Percentiles rank a stretch among this genome's conserved stretches.
phyloP scores from a whole-genome alignment of 768 basidiomycete species.

The Phlebiopsis gigantea region DNA sequence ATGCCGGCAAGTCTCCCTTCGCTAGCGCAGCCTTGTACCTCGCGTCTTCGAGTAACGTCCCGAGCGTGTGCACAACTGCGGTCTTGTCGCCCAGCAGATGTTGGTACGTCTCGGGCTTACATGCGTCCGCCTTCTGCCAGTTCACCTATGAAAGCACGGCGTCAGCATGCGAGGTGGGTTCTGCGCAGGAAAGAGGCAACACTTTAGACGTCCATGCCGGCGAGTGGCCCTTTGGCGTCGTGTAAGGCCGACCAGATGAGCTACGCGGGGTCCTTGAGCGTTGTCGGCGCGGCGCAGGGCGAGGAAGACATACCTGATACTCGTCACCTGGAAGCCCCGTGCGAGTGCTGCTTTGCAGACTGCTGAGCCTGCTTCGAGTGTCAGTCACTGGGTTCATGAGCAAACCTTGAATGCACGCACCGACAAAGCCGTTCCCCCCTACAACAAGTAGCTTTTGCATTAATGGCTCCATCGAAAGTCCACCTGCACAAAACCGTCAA shows the following conservation, averaged over 20 bases:
- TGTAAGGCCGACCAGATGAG: conserved; percentile 82
- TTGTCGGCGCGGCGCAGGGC: too few species aligned
- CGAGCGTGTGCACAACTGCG: conserved; percentile 91
- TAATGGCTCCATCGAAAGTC: conserved; percentile 22
- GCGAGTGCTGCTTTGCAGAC: conserved; percentile 85
- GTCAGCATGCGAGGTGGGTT: neutral
- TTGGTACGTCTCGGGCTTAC: conserved; percentile 68
- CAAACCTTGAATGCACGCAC: conserved; percentile 33
- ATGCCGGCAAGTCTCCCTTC: conserved; percentile 48
- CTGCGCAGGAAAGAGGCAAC: conserved; percentile 15
- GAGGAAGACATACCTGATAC: conserved; percentile 59
- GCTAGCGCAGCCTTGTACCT: conserved; percentile 75
- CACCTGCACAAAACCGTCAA: neutral
- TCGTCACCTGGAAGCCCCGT: conserved; percentile 81
- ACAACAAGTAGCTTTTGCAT: conserved; percentile 78
- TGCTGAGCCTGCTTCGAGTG: conserved; percentile 65
- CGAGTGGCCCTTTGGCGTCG: conserved; percentile 82
- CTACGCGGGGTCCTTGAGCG: conserved; percentile 32
- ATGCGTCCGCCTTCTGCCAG: conserved; percentile 83
- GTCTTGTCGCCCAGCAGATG: conserved; percentile 59
- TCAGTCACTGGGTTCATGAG: neutral
- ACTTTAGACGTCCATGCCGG: conserved; percentile 85
- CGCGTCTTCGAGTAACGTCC: conserved; percentile 78
- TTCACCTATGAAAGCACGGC: conserved; percentile 50
- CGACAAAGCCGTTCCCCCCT: conserved; percentile 98